phyloP scores from a whole-genome alignment of 2,329 filamentous ascomycete species.

The Neonectria sp. region DNA sequence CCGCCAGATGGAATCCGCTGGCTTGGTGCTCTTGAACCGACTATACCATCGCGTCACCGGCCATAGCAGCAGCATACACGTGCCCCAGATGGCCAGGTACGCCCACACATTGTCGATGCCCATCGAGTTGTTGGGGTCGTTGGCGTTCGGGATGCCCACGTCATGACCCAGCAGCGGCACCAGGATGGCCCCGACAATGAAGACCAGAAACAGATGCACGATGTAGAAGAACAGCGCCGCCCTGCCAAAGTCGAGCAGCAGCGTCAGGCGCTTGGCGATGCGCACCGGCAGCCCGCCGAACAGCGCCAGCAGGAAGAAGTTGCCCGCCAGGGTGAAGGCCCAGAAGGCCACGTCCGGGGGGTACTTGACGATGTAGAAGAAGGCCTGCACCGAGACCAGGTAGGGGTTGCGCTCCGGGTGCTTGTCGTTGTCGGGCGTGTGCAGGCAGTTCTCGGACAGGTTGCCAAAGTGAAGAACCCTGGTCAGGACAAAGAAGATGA shows the following conservation, averaged over 20 bases:
- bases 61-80: slow-evolving; percentile 56
- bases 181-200: slow-evolving; percentile 45
- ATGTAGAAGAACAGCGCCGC: slow-evolving; percentile 64
- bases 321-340: slow-evolving; percentile 57
- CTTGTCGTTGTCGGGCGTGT: slow-evolving; percentile 54
- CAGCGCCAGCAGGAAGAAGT: slow-evolving; percentile 56
- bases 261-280: slow-evolving; percentile 49
- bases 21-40: slow-evolving; percentile 58
- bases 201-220: slow-evolving; percentile 54
- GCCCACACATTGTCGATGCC: slow-evolving; percentile 57
- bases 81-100: slow-evolving; percentile 56
- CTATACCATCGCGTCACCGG: slow-evolving; percentile 60
- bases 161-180: slow-evolving; percentile 54
- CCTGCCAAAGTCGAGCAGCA: slow-evolving; percentile 61
- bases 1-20: slow-evolving; percentile 61
- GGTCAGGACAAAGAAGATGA: slow-evolving; percentile 58
- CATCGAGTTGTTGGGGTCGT: slow-evolving; percentile 42
- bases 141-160: slow-evolving; percentile 44
- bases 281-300: slow-evolving; percentile 53
- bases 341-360: slow-evolving; percentile 64
- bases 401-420: slow-evolving; percentile 56
- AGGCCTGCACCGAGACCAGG: slow-evolving; percentile 57
- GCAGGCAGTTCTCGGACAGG: slow-evolving; percentile 60
- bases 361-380: slow-evolving; percentile 64
- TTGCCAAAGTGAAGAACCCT: slow-evolving; percentile 60